Base-by-base conservation (phyloP, 257 asterid species). In the Jacaranda copaia region DNA sequence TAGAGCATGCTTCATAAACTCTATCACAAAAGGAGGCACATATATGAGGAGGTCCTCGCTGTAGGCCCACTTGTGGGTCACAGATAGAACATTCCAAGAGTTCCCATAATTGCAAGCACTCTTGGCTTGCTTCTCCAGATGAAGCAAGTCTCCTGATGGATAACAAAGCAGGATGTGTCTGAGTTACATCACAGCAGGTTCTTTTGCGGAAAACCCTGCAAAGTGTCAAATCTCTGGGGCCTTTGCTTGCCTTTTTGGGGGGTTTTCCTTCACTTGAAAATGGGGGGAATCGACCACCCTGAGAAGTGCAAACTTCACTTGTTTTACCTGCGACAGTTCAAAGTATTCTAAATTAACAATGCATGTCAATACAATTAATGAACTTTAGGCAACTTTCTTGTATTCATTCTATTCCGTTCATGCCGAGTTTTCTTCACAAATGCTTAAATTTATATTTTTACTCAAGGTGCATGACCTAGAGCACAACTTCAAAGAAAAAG, bases 81-180 rank as follows among this genome's bases (percentile, higher is more conserved):
- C 99, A 96, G 69, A 92, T 92, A 48, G 98, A 86, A 76, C 99
- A 96, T 81, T 96, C 99, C 85, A 96, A 81, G 64, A 87, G 76
- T 82, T 96, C 98, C 99, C 99, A 96, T 81, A 96, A 77, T 45
- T 89, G 96, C 90, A 93, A 84, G 87, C 99, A 96, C 71, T 96
- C 98, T 87, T 85, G 91, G 84, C 85, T 91, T 68, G 97, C 99
- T 86, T 96, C 97, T 67, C 99, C 99, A n/a, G 90, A 84, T 48
- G 97, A 87, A 81, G 97, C 95, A 79, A 96, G 88, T 84, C 83
- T 90, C 87, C 99, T 88, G 68, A 96, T 81, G 78, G 98, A 73
- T 77, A 92, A 61, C 51, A 96, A 86, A 81, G 97, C 97, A 75
- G 97, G 96, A 84, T 88, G 97, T 0, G 97, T 93, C 82, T 96